Evolutionary conservation across 2,329 filamentous ascomycete genomes (phyloP), one percentile per base, ranked within the genome.

Genomic region (Pyrenochaeta sp.): DNA sequence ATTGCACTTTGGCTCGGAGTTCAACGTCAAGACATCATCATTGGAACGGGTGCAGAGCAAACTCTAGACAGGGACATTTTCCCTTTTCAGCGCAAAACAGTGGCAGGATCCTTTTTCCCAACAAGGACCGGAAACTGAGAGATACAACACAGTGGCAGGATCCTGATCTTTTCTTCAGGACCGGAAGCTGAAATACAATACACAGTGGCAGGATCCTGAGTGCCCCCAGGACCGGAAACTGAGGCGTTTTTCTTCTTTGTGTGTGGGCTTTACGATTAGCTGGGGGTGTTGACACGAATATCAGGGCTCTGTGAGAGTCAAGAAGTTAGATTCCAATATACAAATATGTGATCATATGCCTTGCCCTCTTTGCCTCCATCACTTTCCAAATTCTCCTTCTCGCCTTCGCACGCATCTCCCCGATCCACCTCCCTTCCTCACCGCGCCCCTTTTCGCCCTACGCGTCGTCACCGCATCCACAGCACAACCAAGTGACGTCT

Each of bases 191-290:
- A 4, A 7, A 7, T 13, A 29, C 15, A 10, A 14, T 15, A 7
- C 27, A 8, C 7, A 7, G 7, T 10, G n/a, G n/a, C 27, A 17
- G 15, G 24, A 17, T 30, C 30, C 30, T 34, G 7, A 3, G 8
- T 29, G 42, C n/a, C n/a, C n/a, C n/a, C n/a, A 36, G 40, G 45
- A 44, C 45, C 45, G 30, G 35, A 48, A 48, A 35, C 40, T 40
- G 35, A 40, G 45, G 35, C 29, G 35, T 41, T 48, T 28, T 23
- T n/a, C n/a, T n/a, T n/a, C n/a, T n/a, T n/a, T n/a, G n/a, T n/a
- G n/a, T n/a, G n/a, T n/a, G n/a, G n/a, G n/a, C n/a, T n/a, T n/a
- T n/a, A n/a, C n/a, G n/a, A n/a, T n/a, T n/a, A n/a, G n/a, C n/a
- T n/a, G n/a, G n/a, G n/a, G n/a, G n/a, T n/a, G n/a, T n/a, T n/a